phyloP scores from a whole-genome alignment of 495 filamentous ascomycete genomes.

The Platismatia glauca region DNA sequence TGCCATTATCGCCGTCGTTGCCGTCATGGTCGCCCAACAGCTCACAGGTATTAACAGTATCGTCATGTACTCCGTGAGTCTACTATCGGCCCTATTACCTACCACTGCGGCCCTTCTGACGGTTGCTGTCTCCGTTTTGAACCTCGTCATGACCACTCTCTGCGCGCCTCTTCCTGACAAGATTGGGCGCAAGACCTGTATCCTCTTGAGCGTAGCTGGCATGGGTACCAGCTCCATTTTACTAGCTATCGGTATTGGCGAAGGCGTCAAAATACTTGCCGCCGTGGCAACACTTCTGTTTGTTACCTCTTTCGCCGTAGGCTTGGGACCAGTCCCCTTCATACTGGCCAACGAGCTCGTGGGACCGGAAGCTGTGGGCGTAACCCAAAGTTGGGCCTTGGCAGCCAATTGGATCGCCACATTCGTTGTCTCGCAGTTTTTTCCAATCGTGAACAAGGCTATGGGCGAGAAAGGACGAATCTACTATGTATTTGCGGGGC shows the following conservation, averaged over 20 bases:
- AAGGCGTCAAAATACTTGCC: constrained; percentile 58
- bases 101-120: constrained; percentile 70
- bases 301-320: constrained; percentile 82
- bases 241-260: constrained; percentile 66
- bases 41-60: constrained; percentile 91
- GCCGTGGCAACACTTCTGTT: constrained; percentile 75
- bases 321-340: constrained; percentile 88
- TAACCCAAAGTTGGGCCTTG: constrained; percentile 74
- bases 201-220: constrained; percentile 69
- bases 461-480: constrained; percentile 70
- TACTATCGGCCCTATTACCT: constrained; percentile 68
- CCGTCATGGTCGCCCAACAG: constrained; percentile 89
- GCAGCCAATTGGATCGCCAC: constrained; percentile 87
- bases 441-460: constrained; percentile 70
- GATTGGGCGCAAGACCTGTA: constrained; percentile 73
- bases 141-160: constrained; percentile 69
- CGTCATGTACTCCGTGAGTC: constrained; percentile 93
- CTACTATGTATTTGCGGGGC: constrained; percentile 75
- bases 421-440: constrained; percentile 86
- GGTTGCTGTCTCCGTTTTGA: constrained; percentile 76
- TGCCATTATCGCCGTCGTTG: constrained; percentile 75
- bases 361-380: constrained; percentile 77
- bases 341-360: constrained; percentile 87
- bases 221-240: constrained; percentile 70
- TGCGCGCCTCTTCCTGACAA: constrained; percentile 80